Evolutionary conservation across 2,329 filamentous ascomycete species (phyloP).

Genomic region (Lachnellula arida): DNA sequence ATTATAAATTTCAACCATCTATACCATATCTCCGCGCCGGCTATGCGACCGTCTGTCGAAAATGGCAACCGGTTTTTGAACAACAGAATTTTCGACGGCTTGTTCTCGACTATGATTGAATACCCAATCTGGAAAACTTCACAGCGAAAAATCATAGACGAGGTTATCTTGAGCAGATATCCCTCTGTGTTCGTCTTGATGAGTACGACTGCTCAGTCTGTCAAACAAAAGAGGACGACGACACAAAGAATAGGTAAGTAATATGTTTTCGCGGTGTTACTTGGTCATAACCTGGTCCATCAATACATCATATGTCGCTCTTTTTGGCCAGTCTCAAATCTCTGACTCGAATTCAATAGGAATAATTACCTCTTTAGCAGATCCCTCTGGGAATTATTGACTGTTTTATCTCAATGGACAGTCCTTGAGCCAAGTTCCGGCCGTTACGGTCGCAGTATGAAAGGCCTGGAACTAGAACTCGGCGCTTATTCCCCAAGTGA

Average conservation of each 20-base stretch:
- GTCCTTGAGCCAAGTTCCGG: constrained; percentile 1
- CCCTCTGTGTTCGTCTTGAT: constrained; percentile 14
- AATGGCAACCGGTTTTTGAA: constrained; percentile 20
- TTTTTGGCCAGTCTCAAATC: neutral
- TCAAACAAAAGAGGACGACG: constrained; percentile 9
- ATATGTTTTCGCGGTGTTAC: neutral
- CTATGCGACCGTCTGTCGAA: constrained; percentile 19
- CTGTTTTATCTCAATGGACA: constrained; percentile 14
- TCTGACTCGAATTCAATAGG: constrained; percentile 5
- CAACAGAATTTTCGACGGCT: constrained; percentile 16
- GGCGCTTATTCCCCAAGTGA: constrained; percentile 19
- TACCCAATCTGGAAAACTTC: constrained; percentile 10
- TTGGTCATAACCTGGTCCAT: constrained; percentile 8
- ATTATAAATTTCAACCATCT: constrained; percentile 10
- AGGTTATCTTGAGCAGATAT: constrained; percentile 12
- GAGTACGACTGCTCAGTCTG: constrained; percentile 18
- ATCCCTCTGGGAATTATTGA: constrained; percentile 11
- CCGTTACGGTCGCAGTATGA: neutral
- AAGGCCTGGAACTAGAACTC: constrained; percentile 18
- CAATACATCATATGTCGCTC: constrained; percentile 6
- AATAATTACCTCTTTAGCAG: constrained; percentile 12
- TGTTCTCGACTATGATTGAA: constrained; percentile 13
- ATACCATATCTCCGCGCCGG: constrained; percentile 7
- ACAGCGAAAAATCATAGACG: constrained; percentile 12
- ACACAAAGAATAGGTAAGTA: constrained; percentile 6